Evolutionary conservation across 129 eudicot species (phyloP).

Genomic region (Centella asiatica): DNA sequence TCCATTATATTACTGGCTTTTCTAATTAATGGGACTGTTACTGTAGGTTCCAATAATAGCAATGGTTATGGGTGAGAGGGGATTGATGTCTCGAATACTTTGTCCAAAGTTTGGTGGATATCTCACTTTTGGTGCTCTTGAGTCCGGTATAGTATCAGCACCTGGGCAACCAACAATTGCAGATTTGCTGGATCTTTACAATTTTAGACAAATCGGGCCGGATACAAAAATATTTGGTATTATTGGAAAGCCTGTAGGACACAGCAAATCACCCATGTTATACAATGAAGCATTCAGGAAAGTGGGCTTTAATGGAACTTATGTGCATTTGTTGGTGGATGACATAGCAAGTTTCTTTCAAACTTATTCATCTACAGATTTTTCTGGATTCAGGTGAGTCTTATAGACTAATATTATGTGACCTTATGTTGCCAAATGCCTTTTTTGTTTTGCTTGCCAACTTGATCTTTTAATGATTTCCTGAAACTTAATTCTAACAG

Average conservation of each 20-base stretch:
- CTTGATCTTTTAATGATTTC: not conserved
- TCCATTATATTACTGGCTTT: not conserved
- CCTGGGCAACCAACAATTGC: conserved; percentile 92
- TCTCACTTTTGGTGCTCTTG: conserved; percentile 81
- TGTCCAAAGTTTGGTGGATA: conserved; percentile 93
- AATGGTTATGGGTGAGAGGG: conserved; percentile 97
- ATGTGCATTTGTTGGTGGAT: conserved; percentile 79
- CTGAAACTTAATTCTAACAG: conserved; percentile 36
- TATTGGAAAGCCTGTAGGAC: conserved; percentile 92
- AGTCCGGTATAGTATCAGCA: conserved; percentile 72
- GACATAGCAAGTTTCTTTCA: conserved; percentile 45
- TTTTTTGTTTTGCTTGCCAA: not conserved
- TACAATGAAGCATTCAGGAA: conserved; percentile 70
- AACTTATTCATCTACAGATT: conserved; percentile 83
- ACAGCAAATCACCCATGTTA: conserved; percentile 79
- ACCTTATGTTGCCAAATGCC: not conserved
- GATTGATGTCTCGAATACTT: conserved; percentile 78
- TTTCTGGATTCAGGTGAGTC: conserved; percentile 82
- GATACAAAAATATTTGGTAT: conserved; percentile 84
- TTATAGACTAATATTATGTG: not conserved
- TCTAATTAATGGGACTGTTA: not conserved
- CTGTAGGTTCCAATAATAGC: conserved; percentile 86
- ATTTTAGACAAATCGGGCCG: conserved; percentile 70
- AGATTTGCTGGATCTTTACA: conserved; percentile 64
- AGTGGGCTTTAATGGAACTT: conserved; percentile 82